Evolutionary conservation across 148 eudicot genomes (phyloP), one percentile per base, ranked within the genome.

Genomic region (Cornus florida): DNA sequence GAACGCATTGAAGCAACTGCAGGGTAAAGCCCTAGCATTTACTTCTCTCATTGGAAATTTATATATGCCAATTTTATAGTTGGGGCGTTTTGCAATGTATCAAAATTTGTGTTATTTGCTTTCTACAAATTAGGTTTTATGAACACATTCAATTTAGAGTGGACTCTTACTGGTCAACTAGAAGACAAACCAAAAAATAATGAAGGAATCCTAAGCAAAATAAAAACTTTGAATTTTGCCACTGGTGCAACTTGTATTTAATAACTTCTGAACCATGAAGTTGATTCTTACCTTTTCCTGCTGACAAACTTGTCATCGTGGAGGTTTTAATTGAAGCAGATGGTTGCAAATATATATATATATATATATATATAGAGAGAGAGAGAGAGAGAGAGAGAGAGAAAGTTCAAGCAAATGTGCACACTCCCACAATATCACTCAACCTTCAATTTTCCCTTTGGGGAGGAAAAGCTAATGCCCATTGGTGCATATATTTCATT

Each of bases 1-100:
- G 88, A 90, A 78, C 86, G 91, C 12, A 83, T 86, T 56, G 78
- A 83, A 75, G 92, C 90, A 74, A 90, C 93, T 35, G 88, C 90
- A 31, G 95, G 95, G 95, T 91, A 88, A 81, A 84, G 8, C 20
- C 20, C 23, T 57, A 66, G 17, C 32, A 11, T 56, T 79, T 74
- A 20, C 70, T 35, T 17, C 60, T 57, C 66, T 35, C 7, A 12
- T 19, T 74, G 17, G 39, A 39, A 16, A 13, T 14, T 70, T 32
- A 23, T 13, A n/a, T n/a, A n/a, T 20, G 20, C 66, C 66, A 62
- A 62, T 24, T 62, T 62, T 62, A 62, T 62, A 20, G 2, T 20
- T 62, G 66, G 4, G 20, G 23, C 66, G 6, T 62, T 62, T 62
- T 4, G 66, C 24, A n/a, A 17, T 19, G 66, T 5, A 13, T 57